Conservation (phyloP, 176 grass and related monocot genomes). For the Elaeis guineensis region DNA sequence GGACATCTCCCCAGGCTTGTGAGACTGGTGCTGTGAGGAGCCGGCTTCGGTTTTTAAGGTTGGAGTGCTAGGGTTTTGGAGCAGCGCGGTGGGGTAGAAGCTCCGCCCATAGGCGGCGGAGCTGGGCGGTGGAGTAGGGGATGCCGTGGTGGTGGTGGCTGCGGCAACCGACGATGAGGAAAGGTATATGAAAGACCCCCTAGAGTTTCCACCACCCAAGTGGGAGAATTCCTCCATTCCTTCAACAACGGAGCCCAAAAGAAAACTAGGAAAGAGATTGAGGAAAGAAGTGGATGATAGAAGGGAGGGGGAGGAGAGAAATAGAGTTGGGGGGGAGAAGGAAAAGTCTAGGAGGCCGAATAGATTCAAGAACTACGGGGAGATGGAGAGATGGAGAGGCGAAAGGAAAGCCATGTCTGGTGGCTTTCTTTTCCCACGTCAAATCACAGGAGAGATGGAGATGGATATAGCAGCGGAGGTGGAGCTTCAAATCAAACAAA, state of each 20-base stretch:
- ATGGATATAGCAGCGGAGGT: not conserved
- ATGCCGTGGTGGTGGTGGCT: not conserved
- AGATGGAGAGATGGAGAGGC: not conserved
- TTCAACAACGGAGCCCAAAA: too few species aligned
- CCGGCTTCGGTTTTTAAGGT: not conserved
- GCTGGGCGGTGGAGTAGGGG: not conserved
- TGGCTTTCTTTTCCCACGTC: conserved; percentile 1
- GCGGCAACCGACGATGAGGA: not conserved
- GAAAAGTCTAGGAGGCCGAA: too few species aligned
- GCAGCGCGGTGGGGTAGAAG: not conserved
- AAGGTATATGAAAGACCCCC: not conserved
- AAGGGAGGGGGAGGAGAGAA: not conserved
- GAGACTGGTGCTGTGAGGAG: not conserved
- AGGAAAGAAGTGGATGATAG: not conserved
- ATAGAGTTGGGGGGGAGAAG: too few species aligned
- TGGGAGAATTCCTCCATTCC: conserved; percentile 9
- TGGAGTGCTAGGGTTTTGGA: not conserved
- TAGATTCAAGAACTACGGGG: not conserved
- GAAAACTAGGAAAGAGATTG: not conserved
- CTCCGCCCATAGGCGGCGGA: not conserved
- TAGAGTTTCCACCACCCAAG: not conserved
- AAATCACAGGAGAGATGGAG: conserved; percentile 4
- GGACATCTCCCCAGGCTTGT: not conserved
- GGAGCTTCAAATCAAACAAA: not conserved
- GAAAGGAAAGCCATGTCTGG: not conserved